Conservation (phyloP, 176 grass and related monocot species). For the Carex pumila region DNA sequence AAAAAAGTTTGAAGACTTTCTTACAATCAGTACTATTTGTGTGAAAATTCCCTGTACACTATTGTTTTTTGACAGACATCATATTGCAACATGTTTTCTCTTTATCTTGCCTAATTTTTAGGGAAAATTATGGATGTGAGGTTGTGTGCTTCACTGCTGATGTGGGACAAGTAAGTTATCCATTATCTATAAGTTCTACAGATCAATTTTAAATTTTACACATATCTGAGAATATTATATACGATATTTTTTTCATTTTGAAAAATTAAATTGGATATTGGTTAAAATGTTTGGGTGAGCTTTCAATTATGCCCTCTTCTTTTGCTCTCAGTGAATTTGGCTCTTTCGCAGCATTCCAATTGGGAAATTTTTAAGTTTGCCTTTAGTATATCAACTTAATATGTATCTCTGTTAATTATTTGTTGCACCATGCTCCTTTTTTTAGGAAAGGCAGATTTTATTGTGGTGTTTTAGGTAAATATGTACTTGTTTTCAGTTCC, state of each 20-base stretch:
- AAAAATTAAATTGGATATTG: not conserved
- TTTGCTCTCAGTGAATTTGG: not conserved
- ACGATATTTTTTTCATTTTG: not conserved
- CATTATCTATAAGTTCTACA: not conserved
- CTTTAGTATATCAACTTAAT: not conserved
- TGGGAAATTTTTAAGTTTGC: not conserved
- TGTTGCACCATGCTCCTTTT: not conserved
- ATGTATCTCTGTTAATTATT: not conserved
- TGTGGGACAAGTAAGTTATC: conserved; percentile 75
- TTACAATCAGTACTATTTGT: not conserved
- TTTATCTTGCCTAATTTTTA: not conserved
- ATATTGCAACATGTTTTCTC: not conserved
- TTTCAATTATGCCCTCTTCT: not conserved
- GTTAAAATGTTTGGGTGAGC: not conserved
- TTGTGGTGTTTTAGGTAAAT: not conserved
- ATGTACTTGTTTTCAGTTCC: not conserved
- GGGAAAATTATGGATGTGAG: conserved; percentile 81
- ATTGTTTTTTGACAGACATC: not conserved
- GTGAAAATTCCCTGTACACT: not conserved
- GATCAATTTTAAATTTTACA: not conserved
- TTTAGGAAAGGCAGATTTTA: not conserved
- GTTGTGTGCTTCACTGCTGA: conserved; percentile 98
- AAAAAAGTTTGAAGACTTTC: too few relatives aligned
- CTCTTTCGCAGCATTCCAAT: not conserved
- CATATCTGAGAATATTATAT: not conserved